A percentile compares a stretch with the other conserved stretches of the same genome.
phyloP scores from a whole-genome alignment of 371 early-diverging fungal genomes.

The Zancudomyces culisetae region DNA sequence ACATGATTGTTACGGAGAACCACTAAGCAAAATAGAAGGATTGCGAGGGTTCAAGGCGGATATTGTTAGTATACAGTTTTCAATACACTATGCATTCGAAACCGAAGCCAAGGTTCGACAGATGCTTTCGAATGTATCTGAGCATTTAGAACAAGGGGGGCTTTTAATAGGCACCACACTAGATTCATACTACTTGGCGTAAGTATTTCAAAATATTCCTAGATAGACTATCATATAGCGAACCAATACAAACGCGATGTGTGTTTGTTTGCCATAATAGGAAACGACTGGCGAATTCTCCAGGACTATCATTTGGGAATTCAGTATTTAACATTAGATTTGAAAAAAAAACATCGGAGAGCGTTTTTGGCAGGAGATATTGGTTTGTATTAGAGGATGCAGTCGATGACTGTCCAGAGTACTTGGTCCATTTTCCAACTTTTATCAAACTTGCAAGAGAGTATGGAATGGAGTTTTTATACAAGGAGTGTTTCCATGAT shows the following conservation, averaged over 20 bases:
- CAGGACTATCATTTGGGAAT: constrained; percentile 53
- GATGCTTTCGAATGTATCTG: constrained; percentile 67
- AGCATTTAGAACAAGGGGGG: constrained; percentile 63
- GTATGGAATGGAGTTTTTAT: constrained; percentile 51
- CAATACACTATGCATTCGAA: constrained; percentile 94
- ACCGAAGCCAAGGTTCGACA: constrained; percentile 55
- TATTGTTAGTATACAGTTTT: constrained; percentile 89
- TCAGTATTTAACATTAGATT: constrained; percentile 65
- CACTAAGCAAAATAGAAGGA: constrained; percentile 30
- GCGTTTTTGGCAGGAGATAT: constrained; percentile 70
- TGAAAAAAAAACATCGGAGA: constrained; percentile 37
- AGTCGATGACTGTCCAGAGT: constrained; percentile 94
- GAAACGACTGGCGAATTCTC: constrained; percentile 10
- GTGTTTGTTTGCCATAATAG: background rate
- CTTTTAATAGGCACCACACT: constrained; percentile 89
- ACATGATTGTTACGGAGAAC: constrained; percentile 22
- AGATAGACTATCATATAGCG: background rate
- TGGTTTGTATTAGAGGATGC: constrained; percentile 92
- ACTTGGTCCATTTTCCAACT: constrained; percentile 62
- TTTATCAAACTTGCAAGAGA: constrained; percentile 54
- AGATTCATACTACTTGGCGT: constrained; percentile 80
- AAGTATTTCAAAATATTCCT: constrained; percentile 11
- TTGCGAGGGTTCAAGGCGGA: constrained; percentile 44
- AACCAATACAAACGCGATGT: background rate
- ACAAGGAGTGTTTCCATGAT: constrained; percentile 60